Base-by-base conservation (phyloP, 1,284 basidiomycete species). In the Sparassis latifolia region DNA sequence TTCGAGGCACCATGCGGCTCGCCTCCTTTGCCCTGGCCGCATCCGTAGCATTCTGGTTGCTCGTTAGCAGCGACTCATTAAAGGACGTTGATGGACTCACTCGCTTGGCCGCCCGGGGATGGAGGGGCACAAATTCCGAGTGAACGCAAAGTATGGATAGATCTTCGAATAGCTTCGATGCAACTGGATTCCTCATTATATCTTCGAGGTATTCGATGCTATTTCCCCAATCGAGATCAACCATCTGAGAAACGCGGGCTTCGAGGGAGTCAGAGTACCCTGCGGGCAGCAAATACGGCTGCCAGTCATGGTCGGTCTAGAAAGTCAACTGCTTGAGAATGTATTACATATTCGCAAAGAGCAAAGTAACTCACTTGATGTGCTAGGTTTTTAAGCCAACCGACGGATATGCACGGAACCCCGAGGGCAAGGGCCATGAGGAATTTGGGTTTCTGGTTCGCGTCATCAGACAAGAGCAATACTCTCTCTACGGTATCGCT, bases 401-500 rank as follows among this genome's bases (percentile, higher is more conserved):
- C 68, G 3, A 76, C 65, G 0, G 77, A 78, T n/a, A 96, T 62
- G 58, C 90, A 92, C 1, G 92, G 93, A 45, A 96, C 82, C 4
- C 92, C 92, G 31, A 92, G 70, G 0, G 88, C 90, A 32, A 96
- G 75, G 4, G 92, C 89, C 4, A 86, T 76, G 47, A 95, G 71
- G 60, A 80, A 91, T 64, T 93, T 94, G 3, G 84, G 76, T 54
- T 89, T 93, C 52, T 81, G 78, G 52, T 75, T 78, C 5, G 73
- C 64, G 31, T 79, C 75, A 55, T 87, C 80, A 0, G 86, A 80
- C 10, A 92, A 58, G 29, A 92, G 71, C 62, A 92, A 84, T 29
- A 92, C 71, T 10, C 80, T 77, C 9, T 82, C 73, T 33, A 81
- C 62, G 7, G 67, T 64, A 40, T 66, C 63, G 20, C 69, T 68